phyloP scores from a whole-genome alignment of 2,329 filamentous ascomycete species.

The Aspergillus terreus region DNA sequence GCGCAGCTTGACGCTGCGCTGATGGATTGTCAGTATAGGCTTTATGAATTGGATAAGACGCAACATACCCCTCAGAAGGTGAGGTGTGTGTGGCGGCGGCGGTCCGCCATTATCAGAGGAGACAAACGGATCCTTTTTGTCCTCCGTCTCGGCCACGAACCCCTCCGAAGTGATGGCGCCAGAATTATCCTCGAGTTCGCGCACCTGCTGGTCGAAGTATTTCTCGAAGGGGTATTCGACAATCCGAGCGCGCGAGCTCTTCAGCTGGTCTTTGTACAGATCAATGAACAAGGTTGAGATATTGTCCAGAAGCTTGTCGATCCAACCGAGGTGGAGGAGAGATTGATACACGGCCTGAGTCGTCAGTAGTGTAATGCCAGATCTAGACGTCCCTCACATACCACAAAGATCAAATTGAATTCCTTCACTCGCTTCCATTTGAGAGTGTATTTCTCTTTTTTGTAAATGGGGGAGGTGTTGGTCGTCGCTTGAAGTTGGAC shows the following conservation, averaged over 20 bases:
- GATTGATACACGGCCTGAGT: constrained; percentile 90
- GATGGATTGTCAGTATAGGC: constrained; percentile 19
- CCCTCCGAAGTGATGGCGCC: constrained; percentile 46
- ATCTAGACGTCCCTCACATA: constrained; percentile 41
- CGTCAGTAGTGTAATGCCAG: no score
- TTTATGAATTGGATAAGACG: background rate
- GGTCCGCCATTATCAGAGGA: constrained; percentile 49
- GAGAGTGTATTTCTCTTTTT: constrained; percentile 87
- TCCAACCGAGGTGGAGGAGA: constrained; percentile 90
- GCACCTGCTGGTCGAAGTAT: constrained; percentile 91
- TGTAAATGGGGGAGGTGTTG: constrained; percentile 68
- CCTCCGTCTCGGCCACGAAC: constrained; percentile 35
- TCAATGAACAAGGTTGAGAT: constrained; percentile 88
- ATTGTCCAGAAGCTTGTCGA: constrained; percentile 93
- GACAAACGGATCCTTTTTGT: constrained; percentile 45
- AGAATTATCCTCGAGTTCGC: constrained; percentile 58
- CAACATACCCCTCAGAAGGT: constrained; percentile 46
- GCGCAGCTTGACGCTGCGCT: constrained; percentile 46
- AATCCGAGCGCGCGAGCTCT: constrained; percentile 71
- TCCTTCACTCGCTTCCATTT: constrained; percentile 95
- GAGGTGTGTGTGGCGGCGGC: constrained; percentile 51
- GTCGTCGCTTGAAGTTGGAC: constrained; percentile 59
- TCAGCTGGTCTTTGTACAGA: constrained; percentile 83
- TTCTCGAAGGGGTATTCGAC: constrained; percentile 83
- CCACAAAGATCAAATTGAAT: constrained; percentile 90